Evolutionary conservation across 1,284 basidiomycete genomes (phyloP).

Genomic region (Sphaerobolus stellatus): DNA sequence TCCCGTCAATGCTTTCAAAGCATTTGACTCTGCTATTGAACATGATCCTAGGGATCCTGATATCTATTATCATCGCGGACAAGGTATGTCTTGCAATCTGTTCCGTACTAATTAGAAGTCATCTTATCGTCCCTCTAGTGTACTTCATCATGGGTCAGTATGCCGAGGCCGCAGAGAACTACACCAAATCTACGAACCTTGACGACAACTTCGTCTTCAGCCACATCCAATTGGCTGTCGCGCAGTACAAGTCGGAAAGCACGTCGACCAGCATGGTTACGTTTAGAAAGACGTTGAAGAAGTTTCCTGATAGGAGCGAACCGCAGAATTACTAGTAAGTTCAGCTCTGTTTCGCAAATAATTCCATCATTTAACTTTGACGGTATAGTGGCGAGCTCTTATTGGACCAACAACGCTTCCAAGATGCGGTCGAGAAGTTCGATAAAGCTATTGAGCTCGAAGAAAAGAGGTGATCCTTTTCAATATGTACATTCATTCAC

Average conservation of each 20-base stretch:
- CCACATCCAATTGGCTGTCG: slow-evolving; percentile 96
- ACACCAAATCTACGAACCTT: slow-evolving; percentile 82
- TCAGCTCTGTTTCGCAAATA: background rate
- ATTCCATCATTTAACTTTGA: background rate
- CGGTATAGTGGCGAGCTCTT: slow-evolving; percentile 84
- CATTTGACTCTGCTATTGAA: slow-evolving; percentile 88
- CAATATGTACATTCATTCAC: slow-evolving; percentile 1
- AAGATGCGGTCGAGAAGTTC: slow-evolving; percentile 94
- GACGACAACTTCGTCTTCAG: slow-evolving; percentile 89
- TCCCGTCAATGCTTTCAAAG: slow-evolving; percentile 78
- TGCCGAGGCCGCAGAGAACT: slow-evolving; percentile 83
- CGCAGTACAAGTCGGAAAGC: slow-evolving; percentile 90
- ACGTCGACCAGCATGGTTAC: slow-evolving; percentile 82
- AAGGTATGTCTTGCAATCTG: slow-evolving; percentile 54
- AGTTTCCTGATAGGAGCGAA: slow-evolving; percentile 83
- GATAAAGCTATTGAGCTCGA: slow-evolving; percentile 92
- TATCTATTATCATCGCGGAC: slow-evolving; percentile 98
- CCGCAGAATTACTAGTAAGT: slow-evolving; percentile 90
- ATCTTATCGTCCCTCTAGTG: slow-evolving; percentile 52
- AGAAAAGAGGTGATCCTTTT: slow-evolving; percentile 54
- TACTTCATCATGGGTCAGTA: slow-evolving; percentile 96
- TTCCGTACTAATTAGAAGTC: background rate
- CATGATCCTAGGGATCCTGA: slow-evolving; percentile 88
- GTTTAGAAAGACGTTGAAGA: slow-evolving; percentile 79
- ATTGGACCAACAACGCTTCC: slow-evolving; percentile 88